Conservation (phyloP, 805 yeast genomes). For the Lachancea mirantina region DNA sequence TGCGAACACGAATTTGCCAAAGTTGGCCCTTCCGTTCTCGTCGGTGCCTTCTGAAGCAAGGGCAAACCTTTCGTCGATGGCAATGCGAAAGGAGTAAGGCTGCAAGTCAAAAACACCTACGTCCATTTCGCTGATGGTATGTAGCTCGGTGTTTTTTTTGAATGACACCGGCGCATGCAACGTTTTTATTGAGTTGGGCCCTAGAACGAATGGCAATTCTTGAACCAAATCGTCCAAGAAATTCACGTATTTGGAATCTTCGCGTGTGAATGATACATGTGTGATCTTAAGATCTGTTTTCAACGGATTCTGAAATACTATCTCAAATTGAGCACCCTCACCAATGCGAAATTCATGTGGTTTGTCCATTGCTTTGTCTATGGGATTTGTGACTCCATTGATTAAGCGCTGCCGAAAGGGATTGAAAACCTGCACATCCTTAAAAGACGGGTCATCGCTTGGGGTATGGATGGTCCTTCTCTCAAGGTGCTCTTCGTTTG, state of each 20-base stretch:
- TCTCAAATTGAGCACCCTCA: slow-evolving; percentile 51
- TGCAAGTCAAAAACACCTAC: slow-evolving; percentile 24
- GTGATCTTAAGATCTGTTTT: slow-evolving; percentile 60
- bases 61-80: slow-evolving; percentile 8
- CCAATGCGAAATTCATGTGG: slow-evolving; percentile 39
- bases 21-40: slow-evolving; percentile 7
- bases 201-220: slow-evolving; percentile 29
- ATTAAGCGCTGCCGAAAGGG: slow-evolving; percentile 38
- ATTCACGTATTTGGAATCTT: slow-evolving; percentile 24
- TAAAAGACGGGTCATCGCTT: too few relatives aligned
- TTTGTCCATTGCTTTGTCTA: background rate
- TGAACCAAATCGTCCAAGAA: slow-evolving; percentile 12
- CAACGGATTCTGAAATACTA: slow-evolving; percentile 72
- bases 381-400: slow-evolving; percentile 7
- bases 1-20: slow-evolving; percentile 11
- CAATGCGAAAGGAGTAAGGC: slow-evolving; percentile 13
- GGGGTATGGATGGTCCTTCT: slow-evolving; percentile 4
- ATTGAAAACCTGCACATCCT: slow-evolving; percentile 47
- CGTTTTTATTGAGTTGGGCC: slow-evolving; percentile 32
- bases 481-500: slow-evolving; percentile 16
- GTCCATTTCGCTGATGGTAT: slow-evolving; percentile 12
- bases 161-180: slow-evolving; percentile 29
- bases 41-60: background rate
- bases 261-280: slow-evolving; percentile 36
- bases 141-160: slow-evolving; percentile 14